Base-by-base conservation (phyloP, 495 filamentous ascomycete genomes). In the Trichoderma asperelloides region DNA sequence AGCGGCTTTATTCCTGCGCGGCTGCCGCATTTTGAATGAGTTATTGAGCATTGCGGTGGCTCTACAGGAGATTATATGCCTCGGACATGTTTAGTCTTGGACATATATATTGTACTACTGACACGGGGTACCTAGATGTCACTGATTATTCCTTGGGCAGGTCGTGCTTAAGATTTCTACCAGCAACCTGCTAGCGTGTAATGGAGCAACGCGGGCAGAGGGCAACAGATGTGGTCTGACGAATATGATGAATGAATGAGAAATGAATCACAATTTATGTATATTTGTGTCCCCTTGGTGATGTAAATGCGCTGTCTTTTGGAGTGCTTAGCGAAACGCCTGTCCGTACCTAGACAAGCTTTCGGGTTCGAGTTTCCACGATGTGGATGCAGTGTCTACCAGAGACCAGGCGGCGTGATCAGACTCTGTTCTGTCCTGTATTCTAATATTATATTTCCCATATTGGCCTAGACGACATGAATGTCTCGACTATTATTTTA, bases 1-100 rank as follows among this genome's bases (percentile, higher is more conserved):
- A 63, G 57, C 33, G 41, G 66, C 0, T 78, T 78, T 64, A 63
- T 78, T 23, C 76, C 76, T 0, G 76, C 76, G 13, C 65, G 73
- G 43, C 62, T 78, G 28, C 76, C 76, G 28, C 72, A 71, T 51
- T 78, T 78, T 69, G 66, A 69, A 16, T 77, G 66, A 65, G 55
- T 12, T 60, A 30, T 16, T 15, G 11, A 30, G 11, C 23, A 3
- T 33, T 23, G 49, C 16, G 49, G n/a, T 25, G n/a, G 49, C 49
- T 55, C 9, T 60, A 18, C 13, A 12, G 55, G 23, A 7, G 25
- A 60, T 7, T 7, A 16, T 30, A 13, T 33, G 55, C 11, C 13
- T 30, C 16, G 21, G 62, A 47, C 0, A 28, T 25, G 41, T 3
- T 30, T 40, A 9, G n/a, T 41, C 39, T 51, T 13, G 0, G n/a